Evolutionary conservation across 441 rosid genomes (phyloP).

Genomic region (Syzygium syzygioides): DNA sequence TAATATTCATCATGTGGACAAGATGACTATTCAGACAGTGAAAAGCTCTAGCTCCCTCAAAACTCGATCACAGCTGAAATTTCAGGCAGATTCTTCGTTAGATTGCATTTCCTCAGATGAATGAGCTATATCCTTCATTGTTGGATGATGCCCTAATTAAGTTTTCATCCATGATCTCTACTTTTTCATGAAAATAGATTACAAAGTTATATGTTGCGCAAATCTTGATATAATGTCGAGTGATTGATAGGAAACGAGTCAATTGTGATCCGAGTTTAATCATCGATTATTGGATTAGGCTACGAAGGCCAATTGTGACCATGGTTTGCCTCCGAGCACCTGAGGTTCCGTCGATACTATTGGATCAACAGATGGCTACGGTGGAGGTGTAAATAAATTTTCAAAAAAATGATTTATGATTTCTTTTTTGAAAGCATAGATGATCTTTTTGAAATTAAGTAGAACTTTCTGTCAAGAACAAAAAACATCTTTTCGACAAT

Average conservation of each 20-base stretch:
- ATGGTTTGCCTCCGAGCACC: background rate
- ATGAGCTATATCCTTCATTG: background rate
- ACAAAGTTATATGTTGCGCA: rapidly evolving
- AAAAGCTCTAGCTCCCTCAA: background rate
- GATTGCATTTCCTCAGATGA: background rate
- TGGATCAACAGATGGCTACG: rapidly evolving
- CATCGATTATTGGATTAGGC: background rate
- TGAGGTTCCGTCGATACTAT: background rate
- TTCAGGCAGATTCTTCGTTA: background rate
- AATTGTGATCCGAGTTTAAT: background rate
- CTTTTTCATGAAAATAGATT: background rate
- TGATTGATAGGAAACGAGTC: background rate
- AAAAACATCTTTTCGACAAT: rapidly evolving
- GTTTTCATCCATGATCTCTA: background rate
- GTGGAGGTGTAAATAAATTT: background rate
- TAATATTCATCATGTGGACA: background rate
- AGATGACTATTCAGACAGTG: background rate
- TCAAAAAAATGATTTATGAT: rapidly evolving
- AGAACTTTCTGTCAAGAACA: background rate
- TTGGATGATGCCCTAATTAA: background rate
- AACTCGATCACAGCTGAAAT: background rate
- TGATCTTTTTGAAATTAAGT: background rate
- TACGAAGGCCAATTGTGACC: rapidly evolving
- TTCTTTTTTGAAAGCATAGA: background rate
- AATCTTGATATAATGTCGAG: background rate